Evolutionary conservation across 2,329 filamentous ascomycete species (phyloP).

Genomic region (Myriangium duriaei): DNA sequence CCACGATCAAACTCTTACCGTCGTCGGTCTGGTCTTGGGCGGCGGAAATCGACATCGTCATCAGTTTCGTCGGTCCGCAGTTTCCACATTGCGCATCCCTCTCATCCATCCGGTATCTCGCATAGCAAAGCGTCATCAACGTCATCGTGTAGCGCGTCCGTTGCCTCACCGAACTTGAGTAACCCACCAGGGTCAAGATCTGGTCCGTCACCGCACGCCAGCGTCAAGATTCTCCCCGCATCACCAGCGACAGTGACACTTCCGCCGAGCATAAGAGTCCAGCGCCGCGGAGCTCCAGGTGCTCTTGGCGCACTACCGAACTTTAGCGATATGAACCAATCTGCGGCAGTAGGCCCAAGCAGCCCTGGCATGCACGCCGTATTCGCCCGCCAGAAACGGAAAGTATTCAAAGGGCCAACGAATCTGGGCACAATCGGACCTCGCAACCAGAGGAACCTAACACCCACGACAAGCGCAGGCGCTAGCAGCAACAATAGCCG

Average conservation of each 20-base stretch:
- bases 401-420: slow-evolving; percentile 69
- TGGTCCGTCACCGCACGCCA: slow-evolving; percentile 70
- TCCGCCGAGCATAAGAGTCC: slow-evolving; percentile 70
- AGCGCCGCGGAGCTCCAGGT: slow-evolving; percentile 21
- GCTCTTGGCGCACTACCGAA: slow-evolving; percentile 19
- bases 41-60: slow-evolving; percentile 89
- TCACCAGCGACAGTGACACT: slow-evolving; percentile 67
- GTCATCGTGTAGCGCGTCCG: slow-evolving; percentile 56
- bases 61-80: slow-evolving; percentile 88
- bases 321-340: slow-evolving; percentile 15
- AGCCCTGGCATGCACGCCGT: slow-evolving; percentile 46
- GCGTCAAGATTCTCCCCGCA: slow-evolving; percentile 87
- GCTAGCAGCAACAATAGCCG: slow-evolving; percentile 51
- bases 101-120: slow-evolving; percentile 26
- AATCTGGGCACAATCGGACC: slow-evolving; percentile 23
- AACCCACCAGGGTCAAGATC: slow-evolving; percentile 46
- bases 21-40: slow-evolving; percentile 70
- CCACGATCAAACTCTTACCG: slow-evolving; percentile 69
- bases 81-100: slow-evolving; percentile 67
- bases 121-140: slow-evolving; percentile 93
- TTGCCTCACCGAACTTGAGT: slow-evolving; percentile 28
- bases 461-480: slow-evolving; percentile 1
- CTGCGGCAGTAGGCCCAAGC: slow-evolving; percentile 40
- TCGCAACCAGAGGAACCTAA: slow-evolving; percentile 19
- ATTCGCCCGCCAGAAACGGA: slow-evolving; percentile 72